Evolutionary conservation across 164 flowering plant genomes (phyloP).

Genomic region (Buxus sempervirens): DNA sequence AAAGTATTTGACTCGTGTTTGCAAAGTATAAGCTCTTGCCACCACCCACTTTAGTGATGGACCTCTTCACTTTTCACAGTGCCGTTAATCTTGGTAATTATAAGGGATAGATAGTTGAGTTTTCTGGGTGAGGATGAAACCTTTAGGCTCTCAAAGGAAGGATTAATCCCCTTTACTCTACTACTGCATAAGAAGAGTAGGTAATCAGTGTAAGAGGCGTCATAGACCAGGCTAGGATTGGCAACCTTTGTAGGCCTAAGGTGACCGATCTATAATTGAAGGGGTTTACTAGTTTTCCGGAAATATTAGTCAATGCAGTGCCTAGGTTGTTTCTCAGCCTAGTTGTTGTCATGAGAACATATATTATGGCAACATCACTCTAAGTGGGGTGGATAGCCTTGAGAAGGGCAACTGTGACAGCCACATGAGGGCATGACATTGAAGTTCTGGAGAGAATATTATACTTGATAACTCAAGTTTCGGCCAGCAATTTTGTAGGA

Average conservation of each 20-base stretch:
- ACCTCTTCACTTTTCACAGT: constrained; percentile 45
- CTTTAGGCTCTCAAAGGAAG: constrained; percentile 51
- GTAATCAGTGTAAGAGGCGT: constrained; percentile 68
- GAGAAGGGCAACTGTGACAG: constrained; percentile 67
- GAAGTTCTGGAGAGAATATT: constrained; percentile 82
- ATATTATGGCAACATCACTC: constrained; percentile 88
- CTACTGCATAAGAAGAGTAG: constrained; percentile 53
- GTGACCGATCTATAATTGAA: constrained; percentile 85
- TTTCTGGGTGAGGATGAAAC: constrained; percentile 24
- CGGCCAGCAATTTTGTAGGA: constrained; percentile 49
- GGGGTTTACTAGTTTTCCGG: constrained; percentile 48
- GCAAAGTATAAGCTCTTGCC: constrained; percentile 40
- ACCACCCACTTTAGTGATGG: constrained; percentile 67
- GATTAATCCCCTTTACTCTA: constrained; percentile 22
- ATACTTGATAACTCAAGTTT: constrained; percentile 46
- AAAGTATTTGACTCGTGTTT: too few relatives aligned
- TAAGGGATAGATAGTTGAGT: constrained; percentile 76
- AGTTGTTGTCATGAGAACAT: constrained; percentile 91
- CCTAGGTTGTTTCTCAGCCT: constrained; percentile 44
- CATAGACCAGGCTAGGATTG: constrained; percentile 93
- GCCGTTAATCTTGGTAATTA: constrained; percentile 56
- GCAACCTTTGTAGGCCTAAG: constrained; percentile 59
- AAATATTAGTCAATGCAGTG: constrained; percentile 33
- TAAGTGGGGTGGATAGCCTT: constrained; percentile 76
- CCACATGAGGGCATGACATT: constrained; percentile 90